A percentile compares a stretch with the other conserved stretches of the same genome.
These are phyloP conservation scores for Prunus salicina DNA, from an alignment of 306 rosid genomes.

Conservation along the genomic window DNA sequence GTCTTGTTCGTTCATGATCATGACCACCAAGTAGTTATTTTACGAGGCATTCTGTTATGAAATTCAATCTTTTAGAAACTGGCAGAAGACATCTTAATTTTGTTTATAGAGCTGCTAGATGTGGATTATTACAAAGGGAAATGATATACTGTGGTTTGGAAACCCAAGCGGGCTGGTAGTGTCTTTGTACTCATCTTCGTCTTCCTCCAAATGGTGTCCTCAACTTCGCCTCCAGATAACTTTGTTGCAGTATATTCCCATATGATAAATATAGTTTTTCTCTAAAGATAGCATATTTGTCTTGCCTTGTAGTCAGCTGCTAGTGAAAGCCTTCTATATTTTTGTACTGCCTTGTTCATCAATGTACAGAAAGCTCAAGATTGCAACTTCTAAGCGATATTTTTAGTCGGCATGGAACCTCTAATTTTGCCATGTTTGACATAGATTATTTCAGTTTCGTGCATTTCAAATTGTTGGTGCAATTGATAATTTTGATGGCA, in stretches of 20 bases:
- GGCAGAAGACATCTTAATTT: slow-evolving; percentile 22
- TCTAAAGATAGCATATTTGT: slow-evolving; percentile 3
- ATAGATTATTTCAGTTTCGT: background rate
- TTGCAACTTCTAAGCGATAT: background rate
- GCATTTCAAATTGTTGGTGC: background rate
- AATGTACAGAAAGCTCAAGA: slow-evolving; percentile 29
- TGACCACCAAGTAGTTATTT: slow-evolving; percentile 20
- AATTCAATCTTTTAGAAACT: slow-evolving; percentile 31
- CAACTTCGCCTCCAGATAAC: slow-evolving; percentile 12
- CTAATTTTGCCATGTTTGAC: background rate
- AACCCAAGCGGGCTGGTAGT: slow-evolving; percentile 22
- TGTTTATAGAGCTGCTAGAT: slow-evolving; percentile 28
- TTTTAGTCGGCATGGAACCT: background rate
- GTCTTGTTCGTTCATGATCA: slow-evolving; percentile 25
- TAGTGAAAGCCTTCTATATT: background rate
- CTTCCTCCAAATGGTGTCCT: background rate
- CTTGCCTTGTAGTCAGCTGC: slow-evolving; percentile 13
- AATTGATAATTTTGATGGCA: no score
- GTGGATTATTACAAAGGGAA: slow-evolving; percentile 21
- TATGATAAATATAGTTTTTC: background rate
- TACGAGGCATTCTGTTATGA: slow-evolving; percentile 34
- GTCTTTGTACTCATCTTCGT: slow-evolving; percentile 1
- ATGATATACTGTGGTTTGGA: slow-evolving; percentile 7
- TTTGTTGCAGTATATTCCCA: background rate
- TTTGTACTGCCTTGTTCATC: slow-evolving; percentile 20